Evolutionary conservation across 2,329 filamentous ascomycete species (phyloP).

Genomic region (Sordariomycetes sp.): DNA sequence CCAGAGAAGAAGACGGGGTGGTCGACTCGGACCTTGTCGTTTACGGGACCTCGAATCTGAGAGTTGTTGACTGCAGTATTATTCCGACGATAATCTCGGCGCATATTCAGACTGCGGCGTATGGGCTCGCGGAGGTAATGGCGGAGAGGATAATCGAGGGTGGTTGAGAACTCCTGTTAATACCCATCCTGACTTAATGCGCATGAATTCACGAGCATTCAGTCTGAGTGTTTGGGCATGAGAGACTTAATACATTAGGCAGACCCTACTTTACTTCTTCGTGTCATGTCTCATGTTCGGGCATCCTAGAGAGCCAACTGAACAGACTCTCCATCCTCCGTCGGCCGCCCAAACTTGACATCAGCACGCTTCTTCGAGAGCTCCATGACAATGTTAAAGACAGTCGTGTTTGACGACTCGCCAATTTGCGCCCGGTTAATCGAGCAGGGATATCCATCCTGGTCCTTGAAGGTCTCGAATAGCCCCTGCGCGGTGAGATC

Average conservation of each 20-base stretch:
- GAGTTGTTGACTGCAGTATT: conserved; percentile 36
- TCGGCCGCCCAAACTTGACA: conserved; percentile 19
- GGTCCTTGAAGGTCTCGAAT: conserved; percentile 15
- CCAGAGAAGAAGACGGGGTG: conserved; percentile 30
- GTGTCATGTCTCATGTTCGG: no score
- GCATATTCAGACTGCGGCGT: conserved; percentile 41
- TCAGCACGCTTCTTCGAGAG: conserved; percentile 8
- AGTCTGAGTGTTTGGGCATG: no score
- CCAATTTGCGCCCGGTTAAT: not conserved
- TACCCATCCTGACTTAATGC: no score
- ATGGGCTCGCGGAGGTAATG: conserved; percentile 40
- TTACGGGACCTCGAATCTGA: conserved; percentile 34
- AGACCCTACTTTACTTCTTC: no score
- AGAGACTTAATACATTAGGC: no score
- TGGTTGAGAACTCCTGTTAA: no score
- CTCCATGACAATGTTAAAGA: not conserved
- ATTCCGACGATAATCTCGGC: conserved; percentile 34
- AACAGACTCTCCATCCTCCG: conserved; percentile 8
- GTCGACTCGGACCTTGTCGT: conserved; percentile 31
- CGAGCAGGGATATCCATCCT: conserved; percentile 13
- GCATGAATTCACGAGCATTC: no score
- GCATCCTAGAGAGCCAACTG: not conserved
- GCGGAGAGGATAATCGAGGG: conserved; percentile 14
- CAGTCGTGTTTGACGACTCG: not conserved
- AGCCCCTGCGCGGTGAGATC: conserved; percentile 1